Evolutionary conservation across 257 asterid species (phyloP).

Genomic region (Solanum chilense): DNA sequence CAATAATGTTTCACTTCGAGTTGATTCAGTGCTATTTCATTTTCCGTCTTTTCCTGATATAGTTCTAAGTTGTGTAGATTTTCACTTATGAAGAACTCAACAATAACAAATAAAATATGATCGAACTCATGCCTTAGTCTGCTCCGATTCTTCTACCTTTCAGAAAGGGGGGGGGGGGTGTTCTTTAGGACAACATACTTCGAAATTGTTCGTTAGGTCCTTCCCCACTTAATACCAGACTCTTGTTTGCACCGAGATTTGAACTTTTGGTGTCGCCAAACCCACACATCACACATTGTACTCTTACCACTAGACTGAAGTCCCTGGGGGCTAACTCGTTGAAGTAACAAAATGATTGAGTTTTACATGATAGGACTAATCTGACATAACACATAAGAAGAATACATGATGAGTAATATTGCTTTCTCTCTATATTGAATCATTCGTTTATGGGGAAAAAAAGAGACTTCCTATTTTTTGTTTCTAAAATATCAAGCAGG

Average conservation of each 20-base stretch:
- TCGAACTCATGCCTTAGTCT: background rate
- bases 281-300: background rate
- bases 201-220: background rate
- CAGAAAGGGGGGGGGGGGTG: background rate
- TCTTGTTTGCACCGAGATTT: background rate
- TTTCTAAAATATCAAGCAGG: background rate
- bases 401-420: background rate
- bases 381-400: background rate
- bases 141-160: no score
- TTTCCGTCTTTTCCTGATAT: background rate
- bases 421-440: background rate
- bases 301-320: background rate
- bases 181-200: background rate
- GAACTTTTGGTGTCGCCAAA: background rate
- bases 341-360: background rate
- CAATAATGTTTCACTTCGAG: constrained; percentile 6
- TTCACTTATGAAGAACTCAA: background rate
- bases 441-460: background rate
- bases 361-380: background rate
- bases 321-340: background rate
- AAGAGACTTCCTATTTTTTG: background rate
- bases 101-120: background rate
- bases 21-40: background rate
- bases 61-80: background rate
- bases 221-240: background rate